Conservation (phyloP, 169 alveolate species). For the Babesia caballi region DNA sequence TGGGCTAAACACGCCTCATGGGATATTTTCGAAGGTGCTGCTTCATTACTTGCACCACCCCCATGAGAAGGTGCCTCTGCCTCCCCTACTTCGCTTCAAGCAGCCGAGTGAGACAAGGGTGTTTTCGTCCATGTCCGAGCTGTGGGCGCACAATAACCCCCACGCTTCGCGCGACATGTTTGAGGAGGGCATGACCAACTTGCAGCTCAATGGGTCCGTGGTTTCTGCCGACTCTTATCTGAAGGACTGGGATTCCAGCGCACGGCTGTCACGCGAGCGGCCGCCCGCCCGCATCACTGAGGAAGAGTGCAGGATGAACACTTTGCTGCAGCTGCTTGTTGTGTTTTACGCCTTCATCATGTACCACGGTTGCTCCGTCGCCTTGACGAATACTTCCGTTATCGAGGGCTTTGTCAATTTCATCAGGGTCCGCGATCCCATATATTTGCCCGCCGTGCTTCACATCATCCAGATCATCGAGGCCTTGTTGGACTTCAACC, state of each 20-base stretch:
- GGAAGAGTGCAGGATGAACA: conserved; percentile 58
- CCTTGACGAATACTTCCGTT: conserved; percentile 44
- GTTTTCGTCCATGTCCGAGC: neutral
- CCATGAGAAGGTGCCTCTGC: conserved; percentile 33
- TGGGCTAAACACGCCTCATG: conserved; percentile 56
- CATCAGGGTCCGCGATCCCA: conserved; percentile 67
- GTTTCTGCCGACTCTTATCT: neutral
- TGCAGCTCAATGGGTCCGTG: conserved; percentile 24
- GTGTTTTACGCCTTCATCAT: conserved; percentile 55
- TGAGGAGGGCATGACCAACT: neutral
- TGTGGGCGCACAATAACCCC: neutral
- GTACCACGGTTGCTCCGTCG: conserved; percentile 57
- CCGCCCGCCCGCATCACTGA: neutral
- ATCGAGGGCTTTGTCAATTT: conserved; percentile 64
- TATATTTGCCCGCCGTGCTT: conserved; percentile 67
- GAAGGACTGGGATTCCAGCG: conserved; percentile 30
- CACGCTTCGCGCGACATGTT: neutral
- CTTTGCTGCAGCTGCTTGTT: conserved; percentile 49
- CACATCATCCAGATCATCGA: conserved; percentile 73
- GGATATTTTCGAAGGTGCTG: conserved; percentile 60
- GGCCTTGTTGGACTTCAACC: conserved; percentile 73
- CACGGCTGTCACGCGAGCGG: conserved; percentile 11
- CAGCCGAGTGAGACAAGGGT: neutral
- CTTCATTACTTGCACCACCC: conserved; percentile 42
- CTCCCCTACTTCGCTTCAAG: conserved; percentile 40